Percentiles rank a stretch among this genome's conserved stretches.
phyloP scores from a whole-genome alignment of 805 yeast genomes.

The Yamadazyma ubonensis region DNA sequence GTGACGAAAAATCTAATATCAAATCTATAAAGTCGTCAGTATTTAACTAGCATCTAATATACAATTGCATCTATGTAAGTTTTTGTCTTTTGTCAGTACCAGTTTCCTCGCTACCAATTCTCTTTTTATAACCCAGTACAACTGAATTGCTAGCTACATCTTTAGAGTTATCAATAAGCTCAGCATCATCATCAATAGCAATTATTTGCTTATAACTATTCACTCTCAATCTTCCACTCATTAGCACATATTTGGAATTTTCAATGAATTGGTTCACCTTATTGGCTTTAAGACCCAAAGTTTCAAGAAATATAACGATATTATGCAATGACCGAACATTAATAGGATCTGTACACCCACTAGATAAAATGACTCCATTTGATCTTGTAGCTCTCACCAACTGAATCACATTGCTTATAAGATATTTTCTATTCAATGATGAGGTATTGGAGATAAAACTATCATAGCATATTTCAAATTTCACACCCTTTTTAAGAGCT shows the following conservation, averaged over 20 bases:
- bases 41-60: constrained; percentile 16
- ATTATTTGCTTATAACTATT: constrained; percentile 78
- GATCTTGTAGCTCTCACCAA: constrained; percentile 78
- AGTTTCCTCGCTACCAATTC: constrained; percentile 16
- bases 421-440: constrained; percentile 49
- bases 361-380: constrained; percentile 73
- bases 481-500: constrained; percentile 79
- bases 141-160: constrained; percentile 22
- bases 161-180: constrained; percentile 16
- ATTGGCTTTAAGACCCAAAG: constrained; percentile 69
- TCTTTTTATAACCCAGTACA: constrained; percentile 15
- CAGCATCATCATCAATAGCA: constrained; percentile 40
- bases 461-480: constrained; percentile 74
- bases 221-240: constrained; percentile 71
- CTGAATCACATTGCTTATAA: constrained; percentile 70
- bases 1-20: constrained; percentile 10
- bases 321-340: constrained; percentile 70
- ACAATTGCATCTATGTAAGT: background rate
- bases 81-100: constrained; percentile 12
- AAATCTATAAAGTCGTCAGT: constrained; percentile 29
- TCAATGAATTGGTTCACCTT: constrained; percentile 60
- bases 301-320: constrained; percentile 58
- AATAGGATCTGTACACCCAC: constrained; percentile 63
- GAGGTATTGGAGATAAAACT: constrained; percentile 44
- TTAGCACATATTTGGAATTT: constrained; percentile 60